Conservation (phyloP, 345 rosid genomes). For the Kernera saxatilis region DNA sequence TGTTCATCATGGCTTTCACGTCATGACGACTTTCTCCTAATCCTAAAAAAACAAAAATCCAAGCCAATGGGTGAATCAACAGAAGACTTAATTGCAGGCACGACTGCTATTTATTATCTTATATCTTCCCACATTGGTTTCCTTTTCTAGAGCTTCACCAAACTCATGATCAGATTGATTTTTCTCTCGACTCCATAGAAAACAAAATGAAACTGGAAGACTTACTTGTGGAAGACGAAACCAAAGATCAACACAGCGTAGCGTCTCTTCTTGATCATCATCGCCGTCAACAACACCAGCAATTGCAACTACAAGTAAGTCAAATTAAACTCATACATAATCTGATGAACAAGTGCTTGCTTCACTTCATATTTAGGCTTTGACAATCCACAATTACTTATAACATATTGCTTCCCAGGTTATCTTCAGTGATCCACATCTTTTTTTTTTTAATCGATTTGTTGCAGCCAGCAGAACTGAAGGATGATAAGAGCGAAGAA, state of each 20-base stretch:
- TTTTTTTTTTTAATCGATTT: background rate
- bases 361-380: background rate
- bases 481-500: constrained; percentile 18
- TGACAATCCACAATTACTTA: background rate
- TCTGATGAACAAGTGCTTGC: background rate
- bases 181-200: background rate
- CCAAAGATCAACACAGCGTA: constrained; percentile 27
- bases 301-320: constrained; percentile 10
- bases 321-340: background rate
- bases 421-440: background rate
- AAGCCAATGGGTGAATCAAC: constrained; percentile 9
- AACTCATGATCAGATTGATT: background rate
- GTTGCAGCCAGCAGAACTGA: constrained; percentile 10
- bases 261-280: constrained; percentile 29
- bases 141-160: background rate
- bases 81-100: constrained; percentile 23
- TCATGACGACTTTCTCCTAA: constrained; percentile 20
- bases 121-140: background rate
- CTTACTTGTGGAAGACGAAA: constrained; percentile 50
- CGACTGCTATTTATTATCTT: background rate
- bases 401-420: background rate
- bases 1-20: constrained; percentile 33
- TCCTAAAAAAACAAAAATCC: background rate
- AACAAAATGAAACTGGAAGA: constrained; percentile 73
- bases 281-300: constrained; percentile 8